Evolutionary conservation across 345 rosid species (phyloP), one percentile per base, ranked within the genome.

Genomic region (Hypericum androsaemum): DNA sequence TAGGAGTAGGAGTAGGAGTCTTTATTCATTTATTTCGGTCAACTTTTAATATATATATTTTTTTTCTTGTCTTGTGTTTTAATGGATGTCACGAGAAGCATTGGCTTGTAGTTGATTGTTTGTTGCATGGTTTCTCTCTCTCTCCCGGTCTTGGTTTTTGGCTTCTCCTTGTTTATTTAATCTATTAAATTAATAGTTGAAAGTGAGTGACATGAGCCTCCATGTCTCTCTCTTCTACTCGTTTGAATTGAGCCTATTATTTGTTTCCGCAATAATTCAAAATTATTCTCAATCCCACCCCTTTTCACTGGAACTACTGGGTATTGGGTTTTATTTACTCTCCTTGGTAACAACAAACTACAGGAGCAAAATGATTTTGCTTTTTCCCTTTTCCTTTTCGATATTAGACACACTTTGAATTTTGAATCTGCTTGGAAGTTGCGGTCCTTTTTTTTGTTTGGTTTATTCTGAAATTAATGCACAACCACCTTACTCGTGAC

Each of bases 401-500:
- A 5, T 50, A 41, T 45, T 13, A 7, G 15, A 38, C 47, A 37
- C 9, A 48, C 17, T 22, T 47, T 10, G 35, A 4, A 28, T 10
- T 41, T 47, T 45, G 7, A n/a, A 43, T 41, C 10, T 46, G 10
- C 46, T 41, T 6, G 14, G 47, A 43, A 8, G 12, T 43, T 12
- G 47, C 32, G 32, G 32, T 22, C 32, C n/a, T n/a, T 22, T 22
- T 22, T 22, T 22, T 0, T 41, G 51, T 57, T 37, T 53, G 49
- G 12, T 46, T 37, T 16, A 13, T 22, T 44, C 51, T 37, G 48
- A 54, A 71, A 61, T 71, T 53, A 68, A 61, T 64, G 61, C 66
- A 16, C 58, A 57, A 12, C 74, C 2, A 50, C 67, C 68, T 22
- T 63, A 47, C 55, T 70, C 79, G 32, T 22, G 32, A 66, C 78